These are phyloP conservation scores for Malania oleifera DNA, from an alignment of 164 flowering plant species.

Conservation along the genomic window DNA sequence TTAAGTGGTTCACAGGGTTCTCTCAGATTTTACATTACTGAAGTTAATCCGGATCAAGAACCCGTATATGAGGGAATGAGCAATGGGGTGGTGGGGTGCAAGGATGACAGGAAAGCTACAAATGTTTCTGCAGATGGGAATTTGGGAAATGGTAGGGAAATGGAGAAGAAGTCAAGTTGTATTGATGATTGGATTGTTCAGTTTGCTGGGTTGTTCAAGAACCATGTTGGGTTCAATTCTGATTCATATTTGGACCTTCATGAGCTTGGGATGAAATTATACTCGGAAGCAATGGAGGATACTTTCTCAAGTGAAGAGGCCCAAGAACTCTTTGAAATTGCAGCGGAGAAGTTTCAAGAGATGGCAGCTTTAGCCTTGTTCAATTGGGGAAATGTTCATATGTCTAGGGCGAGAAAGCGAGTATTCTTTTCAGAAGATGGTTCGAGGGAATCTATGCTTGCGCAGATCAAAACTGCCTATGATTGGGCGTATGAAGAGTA, in stretches of 20 bases:
- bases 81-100: neutral
- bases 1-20: conserved; percentile 21
- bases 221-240: conserved; percentile 7
- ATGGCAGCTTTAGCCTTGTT: conserved; percentile 9
- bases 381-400: conserved; percentile 12
- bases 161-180: neutral
- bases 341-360: conserved; percentile 5
- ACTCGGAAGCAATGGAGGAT: conserved; percentile 7
- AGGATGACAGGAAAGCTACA: neutral
- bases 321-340: conserved; percentile 6
- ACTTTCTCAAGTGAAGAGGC: conserved; percentile 4
- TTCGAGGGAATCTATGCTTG: conserved; percentile 2
- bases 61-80: conserved; percentile 32
- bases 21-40: conserved; percentile 33
- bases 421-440: conserved; percentile 1
- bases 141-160: neutral
- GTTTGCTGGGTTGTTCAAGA: conserved; percentile 5
- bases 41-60: conserved; percentile 37
- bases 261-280: conserved; percentile 6
- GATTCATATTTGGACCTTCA: conserved; percentile 7
- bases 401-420: conserved; percentile 6
- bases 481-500: conserved; percentile 3
- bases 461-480: conserved; percentile 1
- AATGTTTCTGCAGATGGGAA: neutral
- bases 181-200: conserved; percentile 6